These are phyloP conservation scores for Aspergillus conjunctus DNA, from an alignment of 495 filamentous ascomycete species.

Conservation along the genomic window DNA sequence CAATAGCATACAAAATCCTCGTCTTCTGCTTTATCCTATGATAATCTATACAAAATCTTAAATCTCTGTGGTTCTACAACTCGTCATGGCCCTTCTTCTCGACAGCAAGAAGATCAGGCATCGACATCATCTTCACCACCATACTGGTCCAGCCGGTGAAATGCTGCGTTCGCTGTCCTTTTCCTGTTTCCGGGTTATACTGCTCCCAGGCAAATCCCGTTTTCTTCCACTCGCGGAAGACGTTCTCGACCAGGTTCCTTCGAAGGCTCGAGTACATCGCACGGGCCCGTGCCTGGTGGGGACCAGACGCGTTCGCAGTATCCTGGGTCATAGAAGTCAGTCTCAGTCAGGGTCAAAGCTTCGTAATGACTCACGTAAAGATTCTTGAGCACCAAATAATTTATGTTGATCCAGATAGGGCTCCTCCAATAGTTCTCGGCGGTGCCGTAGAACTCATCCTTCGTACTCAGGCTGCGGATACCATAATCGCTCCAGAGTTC, in stretches of 20 bases:
- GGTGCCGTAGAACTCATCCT: constrained; percentile 79
- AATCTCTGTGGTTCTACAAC: constrained; percentile 31
- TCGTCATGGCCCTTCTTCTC: constrained; percentile 43
- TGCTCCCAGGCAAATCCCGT: constrained; percentile 99
- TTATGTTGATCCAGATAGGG: constrained; percentile 97
- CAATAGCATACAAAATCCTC: constrained; percentile 19
- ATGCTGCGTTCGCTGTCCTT: constrained; percentile 92
- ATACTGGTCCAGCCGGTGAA: constrained; percentile 98
- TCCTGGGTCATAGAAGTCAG: constrained; percentile 36
- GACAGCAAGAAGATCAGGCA: constrained; percentile 61
- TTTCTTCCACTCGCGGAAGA: constrained; percentile 82
- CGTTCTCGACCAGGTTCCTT: constrained; percentile 83
- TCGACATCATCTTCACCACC: constrained; percentile 96
- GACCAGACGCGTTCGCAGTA: constrained; percentile 55
- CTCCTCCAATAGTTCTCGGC: constrained; percentile 97
- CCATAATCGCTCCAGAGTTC: constrained; percentile 88
- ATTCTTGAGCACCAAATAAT: constrained; percentile 81
- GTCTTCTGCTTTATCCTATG: constrained; percentile 11
- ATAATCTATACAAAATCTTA: constrained; percentile 31
- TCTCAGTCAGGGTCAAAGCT: constrained; percentile 12
- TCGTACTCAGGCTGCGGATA: constrained; percentile 83
- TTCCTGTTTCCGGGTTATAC: constrained; percentile 91
- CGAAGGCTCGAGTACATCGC: constrained; percentile 76
- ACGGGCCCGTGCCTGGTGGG: constrained; percentile 69
- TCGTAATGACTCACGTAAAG: constrained; percentile 68